Conservation (phyloP, 2,329 filamentous ascomycete genomes). For the Colletotrichum acutatum region DNA sequence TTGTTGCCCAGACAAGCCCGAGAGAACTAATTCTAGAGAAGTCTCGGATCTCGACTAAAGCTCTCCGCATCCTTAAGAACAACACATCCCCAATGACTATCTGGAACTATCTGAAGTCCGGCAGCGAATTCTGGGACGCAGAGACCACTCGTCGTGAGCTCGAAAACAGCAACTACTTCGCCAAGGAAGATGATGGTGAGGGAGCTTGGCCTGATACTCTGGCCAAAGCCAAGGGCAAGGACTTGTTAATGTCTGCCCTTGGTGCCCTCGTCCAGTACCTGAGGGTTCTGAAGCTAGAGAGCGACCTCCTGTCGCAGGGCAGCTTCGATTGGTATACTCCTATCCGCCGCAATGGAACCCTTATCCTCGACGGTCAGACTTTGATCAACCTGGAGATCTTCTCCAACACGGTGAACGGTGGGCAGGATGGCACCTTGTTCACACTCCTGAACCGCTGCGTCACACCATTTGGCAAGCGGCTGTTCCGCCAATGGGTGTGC, state of each 20-base stretch:
- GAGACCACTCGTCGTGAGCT: slow-evolving; percentile 86
- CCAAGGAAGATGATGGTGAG: slow-evolving; percentile 60
- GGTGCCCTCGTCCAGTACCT: slow-evolving; percentile 92
- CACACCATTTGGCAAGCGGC: slow-evolving; percentile 95
- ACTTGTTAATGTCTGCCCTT: slow-evolving; percentile 88
- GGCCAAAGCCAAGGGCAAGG: slow-evolving; percentile 78
- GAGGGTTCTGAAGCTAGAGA: slow-evolving; percentile 86
- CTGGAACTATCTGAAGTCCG: slow-evolving; percentile 92
- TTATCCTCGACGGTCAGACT: slow-evolving; percentile 95
- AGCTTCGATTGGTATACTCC: slow-evolving; percentile 94
- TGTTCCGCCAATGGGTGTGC: slow-evolving; percentile 97
- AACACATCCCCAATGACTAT: slow-evolving; percentile 93
- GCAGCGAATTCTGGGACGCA: slow-evolving; percentile 90
- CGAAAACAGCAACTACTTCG: slow-evolving; percentile 82
- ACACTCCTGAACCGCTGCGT: slow-evolving; percentile 91
- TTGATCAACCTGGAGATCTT: slow-evolving; percentile 99
- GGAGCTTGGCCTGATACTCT: slow-evolving; percentile 81
- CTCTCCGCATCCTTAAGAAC: slow-evolving; percentile 92
- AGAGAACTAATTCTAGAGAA: slow-evolving; percentile 93
- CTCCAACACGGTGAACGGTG: slow-evolving; percentile 89
- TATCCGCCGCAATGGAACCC: slow-evolving; percentile 87
- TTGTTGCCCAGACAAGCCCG: slow-evolving; percentile 91
- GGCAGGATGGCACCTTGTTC: slow-evolving; percentile 88
- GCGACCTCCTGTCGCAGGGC: slow-evolving; percentile 85
- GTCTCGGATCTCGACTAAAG: slow-evolving; percentile 85